These are phyloP conservation scores for Kodamaea hsintzibuensis DNA, from an alignment of 805 yeast genomes.

Conservation along the genomic window DNA sequence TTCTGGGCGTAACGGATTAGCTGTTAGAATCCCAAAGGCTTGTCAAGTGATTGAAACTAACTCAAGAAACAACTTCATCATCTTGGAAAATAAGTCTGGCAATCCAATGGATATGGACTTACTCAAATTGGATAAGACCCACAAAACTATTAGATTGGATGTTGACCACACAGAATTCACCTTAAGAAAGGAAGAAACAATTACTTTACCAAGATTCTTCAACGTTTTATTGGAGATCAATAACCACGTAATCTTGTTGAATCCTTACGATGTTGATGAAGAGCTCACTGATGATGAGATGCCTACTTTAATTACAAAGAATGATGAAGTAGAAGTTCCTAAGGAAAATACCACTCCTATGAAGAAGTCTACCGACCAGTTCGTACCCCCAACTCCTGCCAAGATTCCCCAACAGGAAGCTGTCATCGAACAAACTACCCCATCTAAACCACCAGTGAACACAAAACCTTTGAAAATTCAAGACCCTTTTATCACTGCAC, in stretches of 20 bases:
- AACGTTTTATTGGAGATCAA: conserved; percentile 71
- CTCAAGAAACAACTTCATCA: conserved; percentile 19
- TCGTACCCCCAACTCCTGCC: background rate
- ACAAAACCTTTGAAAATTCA: conserved; percentile 1
- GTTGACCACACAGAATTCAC: conserved; percentile 51
- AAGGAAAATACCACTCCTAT: background rate
- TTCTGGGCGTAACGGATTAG: conserved; percentile 80
- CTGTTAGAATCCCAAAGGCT: conserved; percentile 59
- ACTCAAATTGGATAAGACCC: conserved; percentile 14
- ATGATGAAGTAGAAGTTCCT: background rate
- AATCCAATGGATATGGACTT: conserved; percentile 20
- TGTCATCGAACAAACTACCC: background rate
- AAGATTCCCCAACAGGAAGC: background rate
- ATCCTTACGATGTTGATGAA: conserved; percentile 47
- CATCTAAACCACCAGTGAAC: conserved; percentile 5
- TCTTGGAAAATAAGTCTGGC: conserved; percentile 23
- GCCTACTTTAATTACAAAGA: conserved; percentile 16
- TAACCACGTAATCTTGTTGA: conserved; percentile 58
- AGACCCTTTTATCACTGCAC: background rate
- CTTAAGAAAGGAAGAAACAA: conserved; percentile 61
- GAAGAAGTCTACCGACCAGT: background rate
- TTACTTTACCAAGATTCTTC: conserved; percentile 61
- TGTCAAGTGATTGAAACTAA: conserved; percentile 33
- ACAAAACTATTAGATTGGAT: conserved; percentile 44
- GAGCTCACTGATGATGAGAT: conserved; percentile 47